Base-by-base conservation (phyloP, 2,329 filamentous ascomycete genomes). In the Ophiostoma novo-ulmi region DNA sequence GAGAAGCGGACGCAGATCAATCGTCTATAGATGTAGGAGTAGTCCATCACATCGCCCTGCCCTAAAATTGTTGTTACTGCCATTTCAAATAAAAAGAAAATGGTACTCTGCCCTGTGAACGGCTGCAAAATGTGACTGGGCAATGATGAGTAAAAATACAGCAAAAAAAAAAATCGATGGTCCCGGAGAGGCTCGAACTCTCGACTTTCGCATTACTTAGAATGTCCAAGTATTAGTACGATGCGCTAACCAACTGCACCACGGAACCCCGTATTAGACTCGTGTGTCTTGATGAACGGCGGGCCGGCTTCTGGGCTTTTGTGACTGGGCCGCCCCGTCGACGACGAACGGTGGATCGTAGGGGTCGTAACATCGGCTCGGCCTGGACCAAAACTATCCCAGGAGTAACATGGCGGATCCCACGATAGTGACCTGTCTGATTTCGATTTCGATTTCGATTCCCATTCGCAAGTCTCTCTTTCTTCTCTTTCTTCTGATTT, bases 161-260 rank as follows among this genome's bases (percentile, higher is more conserved):
- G 13, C n/a, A 26, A 22, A 58, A 58, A 58, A 58, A 22, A 58
- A 2, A 58, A 22, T 14, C 10, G n/a, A 58, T 58, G 52, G 52
- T 58, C 52, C 52, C 52, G 52, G 52, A 58, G 52, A 58, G 52
- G 52, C 52, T 58, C 52, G 52, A 58, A 58, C 52, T 58, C 52
- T 58, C 52, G 52, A 58, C 52, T 58, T 58, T 58, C 52, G 52
- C 52, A 58, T 58, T 58, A 48, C 44, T 58, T 58, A 58, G 52
- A 26, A 26, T n/a, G 8, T n/a, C 52, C 52, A 26, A 58, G 22
- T 58, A 58, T 58, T 58, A 58, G 52, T 58, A 58, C 52, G 52
- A 58, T 58, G 52, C 52, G 52, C 52, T 58, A 58, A 58, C 52
- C 52, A 58, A 58, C 52, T 58, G 52, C 52, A 58, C 52, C 52